Evolutionary conservation across 2,329 filamentous ascomycete species (phyloP), one percentile per base, ranked within the genome.

Genomic region (Aspergillus candidus): DNA sequence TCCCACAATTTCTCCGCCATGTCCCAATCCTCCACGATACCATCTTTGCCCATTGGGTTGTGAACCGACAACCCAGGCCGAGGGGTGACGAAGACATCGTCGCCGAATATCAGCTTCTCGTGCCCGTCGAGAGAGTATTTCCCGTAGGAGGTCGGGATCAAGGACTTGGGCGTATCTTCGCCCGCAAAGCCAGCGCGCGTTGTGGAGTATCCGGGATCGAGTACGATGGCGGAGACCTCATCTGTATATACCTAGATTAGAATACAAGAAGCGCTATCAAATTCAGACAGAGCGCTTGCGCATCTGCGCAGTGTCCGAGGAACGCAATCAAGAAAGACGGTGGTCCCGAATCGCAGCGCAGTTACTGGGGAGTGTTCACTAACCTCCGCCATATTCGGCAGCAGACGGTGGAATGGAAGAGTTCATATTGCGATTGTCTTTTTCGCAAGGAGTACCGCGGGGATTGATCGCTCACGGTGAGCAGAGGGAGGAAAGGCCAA

Each of bases 21-120:
- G 53, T 98, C 93, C 93, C 93, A 98, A 67, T 98, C 90, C 66
- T 96, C 88, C 38, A 98, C 93, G 40, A 90, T 79, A 60, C 88
- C 88, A 59, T 96, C 90, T 58, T 80, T 79, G 59, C 83, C 83
- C 80, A 95, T 94, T 54, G 94, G 93, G 70, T 96, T 97, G 68
- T 84, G 82, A 52, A 97, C 84, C 55, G 95, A 86, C 55, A 94
- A 77, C 48, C 83, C 78, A 42, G 79, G 75, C 51, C 83, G 79
- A 11, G 90, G 86, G 36, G 87, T 81, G 60, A 86, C 82, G 50
- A 96, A 83, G 53, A 84, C 83, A 67, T 96, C 91, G 65, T 98
- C 94, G 70, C 93, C 93, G 59, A 90, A 97, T 47, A 93, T 67
- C 29, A 76, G 68, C 51, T 76, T 74, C 44, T 82, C 74, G 39